Conservation (phyloP, 1,139 yeast species). For the Yamadazyma songkhlaensis region DNA sequence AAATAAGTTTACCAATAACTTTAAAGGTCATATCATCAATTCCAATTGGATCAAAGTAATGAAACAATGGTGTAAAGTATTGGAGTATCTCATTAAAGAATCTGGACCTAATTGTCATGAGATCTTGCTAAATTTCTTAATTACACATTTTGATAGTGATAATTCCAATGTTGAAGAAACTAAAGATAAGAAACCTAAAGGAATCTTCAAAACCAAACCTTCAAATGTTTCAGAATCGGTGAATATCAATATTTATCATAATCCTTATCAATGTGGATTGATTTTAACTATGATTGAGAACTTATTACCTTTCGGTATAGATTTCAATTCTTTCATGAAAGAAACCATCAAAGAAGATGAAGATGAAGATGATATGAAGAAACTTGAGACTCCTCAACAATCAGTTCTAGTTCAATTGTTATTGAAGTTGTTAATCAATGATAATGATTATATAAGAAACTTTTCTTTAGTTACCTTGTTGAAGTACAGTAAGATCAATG, state of each 20-base stretch:
- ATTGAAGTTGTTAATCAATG: slow-evolving; percentile 32
- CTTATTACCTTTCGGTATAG: slow-evolving; percentile 38
- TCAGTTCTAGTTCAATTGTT: slow-evolving; percentile 31
- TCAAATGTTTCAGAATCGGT: slow-evolving; percentile 4
- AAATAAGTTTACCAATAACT: slow-evolving; percentile 21
- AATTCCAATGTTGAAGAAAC: slow-evolving; percentile 6
- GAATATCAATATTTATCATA: slow-evolving; percentile 29
- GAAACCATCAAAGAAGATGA: neutral
- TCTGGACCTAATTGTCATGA: slow-evolving; percentile 41
- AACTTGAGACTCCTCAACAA: slow-evolving; percentile 12
- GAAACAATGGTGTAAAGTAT: slow-evolving; percentile 28
- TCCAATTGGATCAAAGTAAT: slow-evolving; percentile 33
- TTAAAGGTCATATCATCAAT: slow-evolving; percentile 32
- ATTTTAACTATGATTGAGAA: slow-evolving; percentile 29
- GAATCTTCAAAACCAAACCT: slow-evolving; percentile 7
- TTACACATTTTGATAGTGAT: slow-evolving; percentile 25
- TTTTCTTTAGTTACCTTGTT: slow-evolving; percentile 34
- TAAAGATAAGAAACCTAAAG: slow-evolving; percentile 11
- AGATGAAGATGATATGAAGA: slow-evolving; percentile 18
- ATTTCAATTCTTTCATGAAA: slow-evolving; percentile 21
- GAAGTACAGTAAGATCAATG: slow-evolving; percentile 28
- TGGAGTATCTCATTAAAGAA: slow-evolving; percentile 36
- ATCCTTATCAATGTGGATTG: slow-evolving; percentile 35
- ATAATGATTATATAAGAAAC: slow-evolving; percentile 33
- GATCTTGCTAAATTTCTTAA: slow-evolving; percentile 30